Evolutionary conservation across 2,329 filamentous ascomycete species (phyloP), one percentile per base, ranked within the genome.

Genomic region (Sporothrix globosa): DNA sequence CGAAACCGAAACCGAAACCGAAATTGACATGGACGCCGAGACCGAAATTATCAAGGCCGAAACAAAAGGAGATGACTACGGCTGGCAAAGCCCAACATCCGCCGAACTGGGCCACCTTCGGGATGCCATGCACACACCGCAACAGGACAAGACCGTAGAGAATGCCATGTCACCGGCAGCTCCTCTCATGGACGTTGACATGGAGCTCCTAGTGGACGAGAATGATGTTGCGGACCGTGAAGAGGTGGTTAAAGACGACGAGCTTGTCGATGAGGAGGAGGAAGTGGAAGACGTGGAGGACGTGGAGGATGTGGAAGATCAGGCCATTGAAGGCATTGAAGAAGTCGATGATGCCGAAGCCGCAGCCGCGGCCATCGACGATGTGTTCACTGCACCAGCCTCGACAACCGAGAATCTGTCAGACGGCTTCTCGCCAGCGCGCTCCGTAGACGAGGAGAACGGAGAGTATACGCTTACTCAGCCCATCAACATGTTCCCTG

Each of bases 381-480:
- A 56, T 27, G 66, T 44, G 2, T 68, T 68, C 14, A n/a, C 27
- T 1, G 63, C 46, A 27, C n/a, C 63, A 9, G 11, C 41, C 6
- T 50, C 17, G 7, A 56, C 19, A 5, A 17, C 41, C 4, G 66
- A 44, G 4, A 34, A 54, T 2, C 2, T 27, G 17, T 58, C 34
- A 4, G 53, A 60, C 53, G 24, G 53, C 41, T 24, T 54, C 19
- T 68, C 67, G 13, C 53, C 67, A 2, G n/a, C 67, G 19, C 67
- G 21, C n/a, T 68, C 67, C 13, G 53, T 21, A 7, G 67, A 68
- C n/a, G 67, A 60, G 19, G 67, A 68, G 4, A 30, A 41, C 14
- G 52, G n/a, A 14, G 52, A 67, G 19, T 68, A 72, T 39, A 73
- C 72, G 5, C 48, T 73, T 13, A 73, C 72, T 2, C 69, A 69